Evolutionary conservation across 371 early-diverging fungal species (phyloP), one percentile per base, ranked within the genome.

Genomic region (Entomophthora muscae): DNA sequence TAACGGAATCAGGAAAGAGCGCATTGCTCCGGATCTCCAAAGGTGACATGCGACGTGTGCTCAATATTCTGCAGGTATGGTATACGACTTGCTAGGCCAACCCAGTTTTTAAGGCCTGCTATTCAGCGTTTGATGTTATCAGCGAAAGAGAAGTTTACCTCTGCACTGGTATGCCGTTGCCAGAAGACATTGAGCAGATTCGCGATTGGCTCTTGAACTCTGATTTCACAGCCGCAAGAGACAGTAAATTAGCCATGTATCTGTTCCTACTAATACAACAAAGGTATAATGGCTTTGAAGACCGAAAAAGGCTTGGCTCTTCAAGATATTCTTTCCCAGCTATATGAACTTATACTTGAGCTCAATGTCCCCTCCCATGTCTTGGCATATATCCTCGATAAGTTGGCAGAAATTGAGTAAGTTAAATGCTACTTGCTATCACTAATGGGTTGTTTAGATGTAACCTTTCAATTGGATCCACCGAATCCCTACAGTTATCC

Each of bases 41-140:
- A 57, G 99, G 99, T 13, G 99, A 99, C 70, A 98, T 99, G 96
- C 84, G 99, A 69, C 83, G 90, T 33, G 89, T 91, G 3, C 76
- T 99, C 23, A 98, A 99, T 74, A 89, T 95, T 30, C 74, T 94
- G 31, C 95, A 92, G 72, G 86, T 73, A 70, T 21, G 21, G 64
- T 10, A 31, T n/a, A n/a, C n/a, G n/a, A n/a, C n/a, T n/a, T n/a
- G n/a, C n/a, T n/a, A n/a, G n/a, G n/a, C n/a, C n/a, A n/a, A n/a
- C n/a, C n/a, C n/a, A 1, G 26, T 29, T 21, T 21, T 54, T 2
- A 63, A 68, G 67, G 81, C 86, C 31, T 85, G 90, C 73, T 89
- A 91, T 72, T 88, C 93, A 7, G 91, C 87, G 0, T 92, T 83
- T 65, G 83, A 84, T 42, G 63, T 66, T 0, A 83, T 93, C 7